Conservation (phyloP, 345 rosid species). For the Moricandia arvensis region DNA sequence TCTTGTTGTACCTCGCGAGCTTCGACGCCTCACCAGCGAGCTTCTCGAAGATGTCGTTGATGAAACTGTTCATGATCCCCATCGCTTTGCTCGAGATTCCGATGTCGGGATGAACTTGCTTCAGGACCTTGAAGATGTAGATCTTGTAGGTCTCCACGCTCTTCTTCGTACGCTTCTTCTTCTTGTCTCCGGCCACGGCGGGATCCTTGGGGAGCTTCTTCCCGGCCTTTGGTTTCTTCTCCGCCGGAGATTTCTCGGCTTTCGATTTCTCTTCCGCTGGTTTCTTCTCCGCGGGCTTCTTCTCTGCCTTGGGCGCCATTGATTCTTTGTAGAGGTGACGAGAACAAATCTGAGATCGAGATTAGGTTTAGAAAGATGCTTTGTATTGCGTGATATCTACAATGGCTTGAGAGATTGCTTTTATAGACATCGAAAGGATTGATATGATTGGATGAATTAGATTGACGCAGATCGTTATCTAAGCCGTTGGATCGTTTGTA, state of each 20-base stretch:
- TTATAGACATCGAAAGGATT: constrained; percentile 5
- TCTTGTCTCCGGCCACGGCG: constrained; percentile 57
- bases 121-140: constrained; percentile 71
- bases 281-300: constrained; percentile 74
- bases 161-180: constrained; percentile 72
- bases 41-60: constrained; percentile 79
- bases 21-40: constrained; percentile 66
- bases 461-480: constrained; percentile 8
- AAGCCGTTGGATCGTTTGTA: constrained; percentile 20
- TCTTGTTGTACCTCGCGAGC: constrained; percentile 84
- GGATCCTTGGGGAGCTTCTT: constrained; percentile 74
- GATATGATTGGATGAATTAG: constrained; percentile 4
- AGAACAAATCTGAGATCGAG: constrained; percentile 6
- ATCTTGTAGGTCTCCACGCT: constrained; percentile 81
- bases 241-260: constrained; percentile 79
- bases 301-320: constrained; percentile 48
- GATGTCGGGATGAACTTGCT: constrained; percentile 64
- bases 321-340: neutral
- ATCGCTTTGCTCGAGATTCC: constrained; percentile 70
- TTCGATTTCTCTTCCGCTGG: constrained; percentile 70
- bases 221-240: constrained; percentile 86
- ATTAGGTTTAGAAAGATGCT: neutral
- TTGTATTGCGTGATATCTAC: neutral
- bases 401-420: neutral
- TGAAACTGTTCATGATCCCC: constrained; percentile 83